Percentiles rank a stretch among this genome's conserved stretches.
Evolutionary conservation across 257 asterid genomes (phyloP).

Genomic region (Fraxinus cuspidata): DNA sequence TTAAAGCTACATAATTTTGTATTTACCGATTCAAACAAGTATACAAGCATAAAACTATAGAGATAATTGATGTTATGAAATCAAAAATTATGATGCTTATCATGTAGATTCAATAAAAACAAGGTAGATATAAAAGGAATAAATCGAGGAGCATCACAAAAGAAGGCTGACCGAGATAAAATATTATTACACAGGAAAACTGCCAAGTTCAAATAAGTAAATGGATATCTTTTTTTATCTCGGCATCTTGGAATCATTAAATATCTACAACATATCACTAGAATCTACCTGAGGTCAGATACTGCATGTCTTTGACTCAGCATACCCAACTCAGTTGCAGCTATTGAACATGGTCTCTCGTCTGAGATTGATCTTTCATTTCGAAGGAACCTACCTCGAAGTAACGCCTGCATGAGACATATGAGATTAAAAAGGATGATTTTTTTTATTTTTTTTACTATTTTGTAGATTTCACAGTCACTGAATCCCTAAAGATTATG

Average conservation of each 20-base stretch:
- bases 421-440: conserved; percentile 15
- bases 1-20: not conserved
- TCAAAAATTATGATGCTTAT: not conserved
- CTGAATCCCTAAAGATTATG: not conserved
- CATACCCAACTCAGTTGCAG: conserved; percentile 71
- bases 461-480: conserved; percentile 12
- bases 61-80: not conserved
- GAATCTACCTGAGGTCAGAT: conserved; percentile 71
- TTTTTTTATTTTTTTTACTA: too few species aligned
- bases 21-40: not conserved
- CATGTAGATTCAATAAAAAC: not conserved
- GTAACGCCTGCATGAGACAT: conserved; percentile 60
- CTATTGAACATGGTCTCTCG: conserved; percentile 55
- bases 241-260: not conserved
- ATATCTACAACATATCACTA: not conserved
- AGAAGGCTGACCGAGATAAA: not conserved
- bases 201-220: not conserved
- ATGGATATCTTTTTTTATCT: not conserved
- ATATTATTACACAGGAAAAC: not conserved
- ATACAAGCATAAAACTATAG: not conserved
- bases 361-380: conserved; percentile 51
- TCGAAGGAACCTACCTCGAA: conserved; percentile 75
- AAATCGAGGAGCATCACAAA: not conserved
- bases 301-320: conserved; percentile 76
- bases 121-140: not conserved